Evolutionary conservation across 495 filamentous ascomycete species (phyloP), one percentile per base, ranked within the genome.

Genomic region (Tricharina praecox): DNA sequence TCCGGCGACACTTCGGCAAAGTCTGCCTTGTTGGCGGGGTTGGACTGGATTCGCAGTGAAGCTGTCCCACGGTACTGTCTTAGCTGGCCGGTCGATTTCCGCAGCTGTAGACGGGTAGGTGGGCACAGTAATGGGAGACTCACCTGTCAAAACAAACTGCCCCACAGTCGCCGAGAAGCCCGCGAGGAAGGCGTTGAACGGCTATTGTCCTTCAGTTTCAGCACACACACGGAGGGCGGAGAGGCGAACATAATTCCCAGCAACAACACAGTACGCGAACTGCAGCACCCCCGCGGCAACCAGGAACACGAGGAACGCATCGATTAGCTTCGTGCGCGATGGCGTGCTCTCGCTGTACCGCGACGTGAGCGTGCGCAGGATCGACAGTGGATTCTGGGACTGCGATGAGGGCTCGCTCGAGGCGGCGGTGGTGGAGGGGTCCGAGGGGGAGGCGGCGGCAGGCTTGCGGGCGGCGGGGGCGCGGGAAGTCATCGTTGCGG

Each of bases 131-230:
- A n/a, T n/a, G 37, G 16, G 19, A 15, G 2, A 30, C 23, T 60
- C 78, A 68, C 83, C 85, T 34, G 87, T 93, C 42, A 96, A 74
- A 32, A 97, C 90, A 64, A 97, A 97, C 61, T 97, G 92, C 16
- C 92, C 90, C 39, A 97, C 88, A 2, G 92, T 90, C 9, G 88
- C 88, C 35, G 74, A 77, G 70, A 97, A 97, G 36, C 92, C 92
- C 24, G 85, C 79, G 34, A 97, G 72, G 69, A 97, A 97, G 54
- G 90, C 90, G 64, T 97, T 97, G 74, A 97, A 97, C 5, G 90
- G 90, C 86, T 96, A 53, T n/a, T 5, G 28, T 13, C 28, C 5
- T 32, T 32, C 7, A 13, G 28, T 5, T 5, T 32, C 28, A 32
- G 28, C 28, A 5, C 5, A 32, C 28, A 2, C 4, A 37, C 1